Evolutionary conservation across 768 basidiomycete genomes (phyloP).

Genomic region (Rhodotorula paludigena): DNA sequence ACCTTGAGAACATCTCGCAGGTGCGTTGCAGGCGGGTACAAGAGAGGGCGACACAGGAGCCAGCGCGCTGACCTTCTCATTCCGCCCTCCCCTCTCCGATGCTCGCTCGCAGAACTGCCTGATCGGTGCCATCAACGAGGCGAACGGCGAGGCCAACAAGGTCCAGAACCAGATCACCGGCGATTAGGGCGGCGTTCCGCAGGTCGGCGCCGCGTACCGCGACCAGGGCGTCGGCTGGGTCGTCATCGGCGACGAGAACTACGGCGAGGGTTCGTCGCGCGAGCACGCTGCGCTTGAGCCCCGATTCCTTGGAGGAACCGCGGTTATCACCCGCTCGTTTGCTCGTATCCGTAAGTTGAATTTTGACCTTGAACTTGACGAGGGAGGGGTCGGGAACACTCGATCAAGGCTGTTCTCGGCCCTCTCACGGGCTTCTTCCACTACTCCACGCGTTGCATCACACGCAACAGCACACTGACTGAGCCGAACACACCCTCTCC

Average conservation of each 20-base stretch:
- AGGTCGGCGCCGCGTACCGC: conserved; percentile 80
- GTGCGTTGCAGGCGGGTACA: too few relatives aligned
- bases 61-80: too few relatives aligned
- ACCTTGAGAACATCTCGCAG: conserved; percentile 96
- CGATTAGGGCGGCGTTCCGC: conserved; percentile 76
- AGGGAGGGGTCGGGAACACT: too few relatives aligned
- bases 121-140: conserved; percentile 82
- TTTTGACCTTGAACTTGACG: too few relatives aligned
- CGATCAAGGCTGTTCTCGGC: conserved; percentile 52
- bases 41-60: too few relatives aligned
- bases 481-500: background rate
- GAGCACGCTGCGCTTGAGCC: conserved; percentile 99
- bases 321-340: conserved; percentile 67
- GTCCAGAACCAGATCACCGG: conserved; percentile 63
- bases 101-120: conserved; percentile 9
- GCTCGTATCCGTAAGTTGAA: too few relatives aligned
- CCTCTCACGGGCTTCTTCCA: too few relatives aligned
- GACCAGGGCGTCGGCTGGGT: conserved; percentile 83
- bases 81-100: background rate
- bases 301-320: conserved; percentile 52
- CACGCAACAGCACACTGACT: too few relatives aligned
- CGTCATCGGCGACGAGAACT: conserved; percentile 78
- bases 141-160: conserved; percentile 94
- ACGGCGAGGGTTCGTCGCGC: conserved; percentile 94
- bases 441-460: background rate